Evolutionary conservation across 768 basidiomycete species (phyloP).

Genomic region (Lentinula sp.): DNA sequence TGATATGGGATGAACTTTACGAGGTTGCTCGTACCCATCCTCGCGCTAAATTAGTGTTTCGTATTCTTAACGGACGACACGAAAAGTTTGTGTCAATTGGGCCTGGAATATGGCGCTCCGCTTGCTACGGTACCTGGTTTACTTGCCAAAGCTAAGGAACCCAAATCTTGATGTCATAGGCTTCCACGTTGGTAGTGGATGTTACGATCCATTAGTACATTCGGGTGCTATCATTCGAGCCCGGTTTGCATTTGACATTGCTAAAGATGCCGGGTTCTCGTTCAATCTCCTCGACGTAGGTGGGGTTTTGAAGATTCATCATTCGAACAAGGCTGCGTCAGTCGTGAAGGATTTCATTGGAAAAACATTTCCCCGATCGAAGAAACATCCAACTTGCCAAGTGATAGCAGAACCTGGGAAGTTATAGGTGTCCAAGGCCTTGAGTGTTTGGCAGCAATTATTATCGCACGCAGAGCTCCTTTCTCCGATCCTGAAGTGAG

Average conservation of each 20-base stretch:
- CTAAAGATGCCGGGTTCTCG: slow-evolving; percentile 66
- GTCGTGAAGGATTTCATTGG: slow-evolving; percentile 69
- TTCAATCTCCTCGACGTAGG: slow-evolving; percentile 90
- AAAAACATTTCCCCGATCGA: slow-evolving; percentile 68
- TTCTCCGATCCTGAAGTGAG: slow-evolving; percentile 24
- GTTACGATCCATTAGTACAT: slow-evolving; percentile 88
- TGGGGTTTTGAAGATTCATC: slow-evolving; percentile 87
- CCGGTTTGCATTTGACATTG: slow-evolving; percentile 84
- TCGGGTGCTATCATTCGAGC: slow-evolving; percentile 85
- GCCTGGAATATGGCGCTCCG: slow-evolving; percentile 95
- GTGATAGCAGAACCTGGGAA: slow-evolving; percentile 96
- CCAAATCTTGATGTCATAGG: slow-evolving; percentile 83
- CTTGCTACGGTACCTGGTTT: slow-evolving; percentile 74
- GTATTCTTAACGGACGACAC: slow-evolving; percentile 99
- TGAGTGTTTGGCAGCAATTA: slow-evolving; percentile 81
- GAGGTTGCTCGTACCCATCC: slow-evolving; percentile 85
- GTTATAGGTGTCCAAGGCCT: slow-evolving; percentile 89
- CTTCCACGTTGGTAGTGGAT: slow-evolving; percentile 98
- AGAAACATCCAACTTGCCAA: slow-evolving; percentile 55
- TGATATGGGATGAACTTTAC: slow-evolving; percentile 88
- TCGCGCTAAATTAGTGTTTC: slow-evolving; percentile 78
- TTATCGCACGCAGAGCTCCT: slow-evolving; percentile 82
- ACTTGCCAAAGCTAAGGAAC: slow-evolving; percentile 70
- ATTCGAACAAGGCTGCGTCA: slow-evolving; percentile 73
- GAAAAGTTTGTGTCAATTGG: slow-evolving; percentile 90